phyloP scores from a whole-genome alignment of 306 rosid species.

The Cucurbita moschata region DNA sequence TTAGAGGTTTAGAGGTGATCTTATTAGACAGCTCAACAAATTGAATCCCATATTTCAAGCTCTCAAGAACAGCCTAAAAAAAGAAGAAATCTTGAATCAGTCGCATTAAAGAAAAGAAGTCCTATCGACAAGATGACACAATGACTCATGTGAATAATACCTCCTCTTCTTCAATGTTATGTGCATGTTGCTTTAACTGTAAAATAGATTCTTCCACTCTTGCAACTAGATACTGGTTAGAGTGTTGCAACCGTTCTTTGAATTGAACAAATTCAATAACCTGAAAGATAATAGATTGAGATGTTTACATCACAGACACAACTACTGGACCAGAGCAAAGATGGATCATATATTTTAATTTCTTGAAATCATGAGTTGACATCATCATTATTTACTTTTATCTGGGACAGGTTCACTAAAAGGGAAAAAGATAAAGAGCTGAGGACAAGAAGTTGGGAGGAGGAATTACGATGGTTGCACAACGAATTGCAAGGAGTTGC shows the following conservation, averaged over 20 bases:
- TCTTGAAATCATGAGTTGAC: not conserved
- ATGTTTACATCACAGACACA: not conserved
- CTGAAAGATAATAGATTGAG: conserved; percentile 24
- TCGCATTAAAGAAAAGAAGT: conserved; percentile 1
- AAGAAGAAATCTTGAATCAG: not conserved
- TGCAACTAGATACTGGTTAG: conserved; percentile 67
- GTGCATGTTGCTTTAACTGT: conserved; percentile 67
- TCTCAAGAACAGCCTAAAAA: conserved; percentile 52
- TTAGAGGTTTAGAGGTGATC: conserved; percentile 67
- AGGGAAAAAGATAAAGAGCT: not conserved
- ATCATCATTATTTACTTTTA: not conserved
- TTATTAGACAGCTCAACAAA: conserved; percentile 75
- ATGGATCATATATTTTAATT: not conserved
- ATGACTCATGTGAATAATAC: conserved; percentile 17
- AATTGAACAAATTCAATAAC: conserved; percentile 95
- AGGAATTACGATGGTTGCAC: too few species aligned
- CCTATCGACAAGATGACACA: not conserved
- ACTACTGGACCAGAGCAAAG: not conserved
- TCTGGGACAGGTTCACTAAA: not conserved
- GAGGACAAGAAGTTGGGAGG: not conserved
- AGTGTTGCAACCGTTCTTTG: conserved; percentile 67
- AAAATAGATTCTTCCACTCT: conserved; percentile 70
- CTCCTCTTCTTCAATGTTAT: conserved; percentile 77
- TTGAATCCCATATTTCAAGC: conserved; percentile 55
- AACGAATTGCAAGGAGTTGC: too few species aligned